phyloP scores from a whole-genome alignment of 768 basidiomycete species.

The Kwoniella sp. region DNA sequence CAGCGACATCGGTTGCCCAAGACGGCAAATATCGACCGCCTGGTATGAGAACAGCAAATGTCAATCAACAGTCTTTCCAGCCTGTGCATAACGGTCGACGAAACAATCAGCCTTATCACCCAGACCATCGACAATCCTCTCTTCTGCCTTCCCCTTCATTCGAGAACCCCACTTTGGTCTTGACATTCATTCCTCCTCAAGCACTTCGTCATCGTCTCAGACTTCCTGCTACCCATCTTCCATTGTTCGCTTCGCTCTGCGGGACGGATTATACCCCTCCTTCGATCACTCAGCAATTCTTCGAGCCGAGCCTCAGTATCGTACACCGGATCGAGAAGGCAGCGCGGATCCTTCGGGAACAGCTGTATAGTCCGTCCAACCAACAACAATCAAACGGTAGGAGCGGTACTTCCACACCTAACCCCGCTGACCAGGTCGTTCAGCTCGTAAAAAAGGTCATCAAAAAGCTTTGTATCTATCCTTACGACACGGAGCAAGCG shows the following conservation, averaged over 20 bases:
- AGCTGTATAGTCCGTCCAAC: constrained; percentile 28
- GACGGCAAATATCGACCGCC: constrained; percentile 6
- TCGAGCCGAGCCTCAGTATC: constrained; percentile 28
- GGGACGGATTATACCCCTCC: constrained; percentile 53
- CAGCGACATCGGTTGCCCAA: background rate
- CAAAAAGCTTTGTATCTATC: constrained; percentile 36
- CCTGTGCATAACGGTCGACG: constrained; percentile 14
- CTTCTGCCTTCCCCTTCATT: constrained; percentile 29
- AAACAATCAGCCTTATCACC: background rate
- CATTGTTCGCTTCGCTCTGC: constrained; percentile 48
- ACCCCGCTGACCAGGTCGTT: constrained; percentile 50
- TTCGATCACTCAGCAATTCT: constrained; percentile 32
- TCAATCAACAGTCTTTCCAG: constrained; percentile 4
- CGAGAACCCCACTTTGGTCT: constrained; percentile 34
- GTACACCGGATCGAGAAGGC: constrained; percentile 47
- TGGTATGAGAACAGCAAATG: background rate
- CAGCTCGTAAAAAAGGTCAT: constrained; percentile 44
- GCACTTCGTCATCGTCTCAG: constrained; percentile 45
- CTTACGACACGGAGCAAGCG: constrained; percentile 35
- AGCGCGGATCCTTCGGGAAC: constrained; percentile 50
- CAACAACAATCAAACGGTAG: background rate
- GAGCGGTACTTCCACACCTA: constrained; percentile 5
- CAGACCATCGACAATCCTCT: constrained; percentile 15
- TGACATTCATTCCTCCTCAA: constrained; percentile 37
- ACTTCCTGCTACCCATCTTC: constrained; percentile 45